These are phyloP conservation scores for Cryptococcus amylolentus DNA, from an alignment of 1,284 basidiomycete genomes.

Conservation along the genomic window DNA sequence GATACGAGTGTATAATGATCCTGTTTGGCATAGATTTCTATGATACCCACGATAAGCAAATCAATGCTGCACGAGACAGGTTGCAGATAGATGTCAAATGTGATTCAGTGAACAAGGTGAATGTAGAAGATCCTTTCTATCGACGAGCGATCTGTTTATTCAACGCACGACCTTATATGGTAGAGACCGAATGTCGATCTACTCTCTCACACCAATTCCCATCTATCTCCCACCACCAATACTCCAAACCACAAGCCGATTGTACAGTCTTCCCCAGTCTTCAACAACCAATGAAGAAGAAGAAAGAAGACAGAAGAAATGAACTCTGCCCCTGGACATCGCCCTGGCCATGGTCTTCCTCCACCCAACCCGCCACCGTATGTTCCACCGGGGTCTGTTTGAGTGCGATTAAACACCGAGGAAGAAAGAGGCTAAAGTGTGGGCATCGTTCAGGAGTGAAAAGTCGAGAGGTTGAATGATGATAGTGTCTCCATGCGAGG, in stretches of 20 bases:
- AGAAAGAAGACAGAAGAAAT: background rate
- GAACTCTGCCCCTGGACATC: background rate
- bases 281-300: background rate
- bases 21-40: background rate
- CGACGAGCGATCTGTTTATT: no score
- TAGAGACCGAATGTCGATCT: background rate
- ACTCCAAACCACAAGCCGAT: background rate
- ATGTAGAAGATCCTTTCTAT: no score
- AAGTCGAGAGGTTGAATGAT: no score
- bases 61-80: background rate
- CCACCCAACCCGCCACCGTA: conserved; percentile 9
- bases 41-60: background rate
- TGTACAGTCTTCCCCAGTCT: background rate
- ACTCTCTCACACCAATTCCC: background rate
- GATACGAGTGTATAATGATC: background rate
- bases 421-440: no score
- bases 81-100: no score
- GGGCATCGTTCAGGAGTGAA: no score
- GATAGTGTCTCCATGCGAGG: no score
- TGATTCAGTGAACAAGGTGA: no score
- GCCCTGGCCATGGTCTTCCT: conserved; percentile 4
- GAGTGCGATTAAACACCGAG: no score
- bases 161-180: no score
- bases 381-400: background rate
- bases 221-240: background rate